A percentile compares a stretch with the other conserved stretches of the same genome.
phyloP scores from a whole-genome alignment of 2,329 filamentous ascomycete species.

The Exutisphaerella laricina region DNA sequence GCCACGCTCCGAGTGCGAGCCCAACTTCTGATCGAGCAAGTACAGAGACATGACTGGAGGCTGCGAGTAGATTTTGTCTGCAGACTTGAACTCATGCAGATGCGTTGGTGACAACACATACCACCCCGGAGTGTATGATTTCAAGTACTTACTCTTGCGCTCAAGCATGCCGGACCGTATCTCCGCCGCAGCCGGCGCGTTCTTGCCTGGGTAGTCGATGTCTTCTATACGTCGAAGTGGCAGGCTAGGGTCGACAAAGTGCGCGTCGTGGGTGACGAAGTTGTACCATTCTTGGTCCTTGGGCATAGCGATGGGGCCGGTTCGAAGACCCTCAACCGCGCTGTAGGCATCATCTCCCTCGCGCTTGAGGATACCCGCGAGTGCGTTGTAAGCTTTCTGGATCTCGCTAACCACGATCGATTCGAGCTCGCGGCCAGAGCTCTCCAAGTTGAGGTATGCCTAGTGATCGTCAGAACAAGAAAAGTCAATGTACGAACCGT shows the following conservation, averaged over 20 bases:
- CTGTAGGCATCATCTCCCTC: constrained; percentile 78
- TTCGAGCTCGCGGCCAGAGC: constrained; percentile 88
- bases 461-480: constrained; percentile 38
- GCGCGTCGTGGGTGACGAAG: constrained; percentile 74
- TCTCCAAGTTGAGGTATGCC: constrained; percentile 92
- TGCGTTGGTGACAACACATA: constrained; percentile 95
- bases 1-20: constrained; percentile 75
- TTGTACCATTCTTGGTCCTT: constrained; percentile 86
- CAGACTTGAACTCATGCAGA: constrained; percentile 98
- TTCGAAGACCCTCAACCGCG: constrained; percentile 73
- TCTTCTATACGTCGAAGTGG: constrained; percentile 72
- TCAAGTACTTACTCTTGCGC: constrained; percentile 97
- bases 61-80: constrained; percentile 75
- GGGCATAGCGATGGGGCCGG: constrained; percentile 84
- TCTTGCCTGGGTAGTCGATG: constrained; percentile 85
- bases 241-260: constrained; percentile 79
- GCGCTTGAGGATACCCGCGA: constrained; percentile 83
- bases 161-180: constrained; percentile 87
- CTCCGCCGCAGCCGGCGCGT: constrained; percentile 76
- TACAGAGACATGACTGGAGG: constrained; percentile 95
- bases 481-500: constrained; percentile 1
- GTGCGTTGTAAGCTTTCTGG: constrained; percentile 94
- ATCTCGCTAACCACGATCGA: constrained; percentile 96
- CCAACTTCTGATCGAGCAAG: constrained; percentile 89
- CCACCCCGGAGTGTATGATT: constrained; percentile 95